Conservation (phyloP, 305 asterid genomes). For the Fraxinus ornus region DNA sequence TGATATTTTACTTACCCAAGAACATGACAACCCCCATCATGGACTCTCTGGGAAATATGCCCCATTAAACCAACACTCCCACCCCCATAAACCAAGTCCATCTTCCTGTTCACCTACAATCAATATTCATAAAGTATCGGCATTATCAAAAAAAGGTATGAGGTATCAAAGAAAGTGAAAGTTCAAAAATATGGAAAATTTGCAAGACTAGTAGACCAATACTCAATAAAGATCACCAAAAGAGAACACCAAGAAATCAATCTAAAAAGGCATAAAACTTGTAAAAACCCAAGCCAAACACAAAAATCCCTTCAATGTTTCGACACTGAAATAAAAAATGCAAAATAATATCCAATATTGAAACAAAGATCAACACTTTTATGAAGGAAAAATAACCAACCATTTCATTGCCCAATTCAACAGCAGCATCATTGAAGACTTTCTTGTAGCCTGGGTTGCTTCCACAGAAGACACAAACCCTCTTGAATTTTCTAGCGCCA, state of each 20-base stretch:
- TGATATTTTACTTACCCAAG: conserved; percentile 26
- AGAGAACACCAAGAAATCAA: not conserved
- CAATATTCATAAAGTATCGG: conserved; percentile 14
- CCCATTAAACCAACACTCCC: conserved; percentile 47
- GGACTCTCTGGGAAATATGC: conserved; percentile 35
- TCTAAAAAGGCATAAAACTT: not conserved
- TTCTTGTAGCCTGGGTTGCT: not conserved
- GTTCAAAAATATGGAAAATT: not conserved
- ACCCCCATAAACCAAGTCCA: conserved; percentile 60
- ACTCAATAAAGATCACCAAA: not conserved
- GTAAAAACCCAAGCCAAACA: not conserved
- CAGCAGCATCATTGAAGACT: not conserved
- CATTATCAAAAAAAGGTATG: not conserved
- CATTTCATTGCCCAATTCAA: conserved; percentile 6
- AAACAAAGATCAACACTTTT: not conserved
- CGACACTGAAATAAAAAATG: not conserved
- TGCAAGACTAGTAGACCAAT: not conserved
- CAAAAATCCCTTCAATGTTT: not conserved
- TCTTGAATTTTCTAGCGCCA: not conserved
- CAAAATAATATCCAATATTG: not conserved
- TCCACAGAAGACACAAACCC: conserved; percentile 6
- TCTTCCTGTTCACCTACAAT: conserved; percentile 79
- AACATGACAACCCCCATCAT: conserved; percentile 41
- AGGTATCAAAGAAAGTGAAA: not conserved
- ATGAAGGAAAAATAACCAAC: not conserved